Conservation (phyloP, 139 green algal genomes). For the Chlorella sp. region DNA sequence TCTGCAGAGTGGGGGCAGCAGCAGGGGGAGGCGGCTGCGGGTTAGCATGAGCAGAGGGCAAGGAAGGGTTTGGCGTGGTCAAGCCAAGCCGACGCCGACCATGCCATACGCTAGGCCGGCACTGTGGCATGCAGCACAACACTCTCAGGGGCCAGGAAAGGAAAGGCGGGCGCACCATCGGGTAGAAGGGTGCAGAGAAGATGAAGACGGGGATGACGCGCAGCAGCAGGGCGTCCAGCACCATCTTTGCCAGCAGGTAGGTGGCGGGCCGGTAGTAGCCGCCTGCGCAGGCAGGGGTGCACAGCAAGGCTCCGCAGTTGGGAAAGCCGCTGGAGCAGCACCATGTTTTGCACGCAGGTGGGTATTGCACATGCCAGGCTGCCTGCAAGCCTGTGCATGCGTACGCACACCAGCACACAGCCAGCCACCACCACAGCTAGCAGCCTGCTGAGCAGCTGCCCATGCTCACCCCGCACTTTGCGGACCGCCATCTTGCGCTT, state of each 20-base stretch:
- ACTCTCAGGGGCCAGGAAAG: too few species aligned
- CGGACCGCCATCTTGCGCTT: constrained; percentile 67
- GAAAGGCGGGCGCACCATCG: constrained; percentile 48
- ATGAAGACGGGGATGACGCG: constrained; percentile 72
- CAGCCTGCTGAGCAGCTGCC: too few species aligned
- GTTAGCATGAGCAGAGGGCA: not conserved
- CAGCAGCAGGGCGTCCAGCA: constrained; percentile 82
- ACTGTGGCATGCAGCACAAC: too few species aligned
- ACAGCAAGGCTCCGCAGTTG: not conserved
- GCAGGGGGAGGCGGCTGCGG: not conserved
- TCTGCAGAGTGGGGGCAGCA: not conserved
- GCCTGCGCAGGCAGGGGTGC: not conserved
- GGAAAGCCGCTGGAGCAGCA: too few species aligned
- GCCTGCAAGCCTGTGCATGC: too few species aligned
- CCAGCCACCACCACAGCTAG: too few species aligned
- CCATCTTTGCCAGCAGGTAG: constrained; percentile 72
- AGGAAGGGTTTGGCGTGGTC: too few species aligned
- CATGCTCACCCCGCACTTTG: constrained; percentile 28
- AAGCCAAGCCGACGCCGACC: too few species aligned
- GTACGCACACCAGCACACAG: too few species aligned
- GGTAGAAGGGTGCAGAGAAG: constrained; percentile 77
- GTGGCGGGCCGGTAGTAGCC: constrained; percentile 68
- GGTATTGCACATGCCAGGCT: too few species aligned
- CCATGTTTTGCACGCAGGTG: too few species aligned
- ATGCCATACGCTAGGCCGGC: too few species aligned